These are phyloP conservation scores for Globisporangium nagaii DNA, from an alignment of 352 stramenopile species.

Conservation along the genomic window DNA sequence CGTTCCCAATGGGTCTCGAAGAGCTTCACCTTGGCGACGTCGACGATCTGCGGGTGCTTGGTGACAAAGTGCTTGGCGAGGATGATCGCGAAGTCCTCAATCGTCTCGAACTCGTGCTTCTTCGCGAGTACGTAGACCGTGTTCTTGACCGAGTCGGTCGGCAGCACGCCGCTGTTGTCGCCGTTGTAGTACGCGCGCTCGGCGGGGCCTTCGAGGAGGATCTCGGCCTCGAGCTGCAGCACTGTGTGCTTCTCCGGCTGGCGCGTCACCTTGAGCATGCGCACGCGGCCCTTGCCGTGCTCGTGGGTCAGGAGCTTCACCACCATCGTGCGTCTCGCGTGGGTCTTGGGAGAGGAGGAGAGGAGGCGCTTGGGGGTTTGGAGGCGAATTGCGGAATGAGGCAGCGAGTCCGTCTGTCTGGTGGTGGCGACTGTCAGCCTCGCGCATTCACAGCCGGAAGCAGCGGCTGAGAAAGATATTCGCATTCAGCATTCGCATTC, in stretches of 20 bases:
- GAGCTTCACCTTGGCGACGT: constrained; percentile 69
- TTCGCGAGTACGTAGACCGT: constrained; percentile 87
- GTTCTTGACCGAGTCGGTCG: constrained; percentile 90
- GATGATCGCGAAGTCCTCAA: constrained; percentile 86
- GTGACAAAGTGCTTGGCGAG: constrained; percentile 85
- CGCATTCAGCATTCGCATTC: constrained; percentile 24
- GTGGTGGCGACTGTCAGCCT: no score
- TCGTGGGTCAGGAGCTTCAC: constrained; percentile 67
- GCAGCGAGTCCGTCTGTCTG: not conserved
- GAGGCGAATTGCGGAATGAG: constrained; percentile 26
- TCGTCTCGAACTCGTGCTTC: constrained; percentile 81
- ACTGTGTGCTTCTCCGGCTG: constrained; percentile 69
- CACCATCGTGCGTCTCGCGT: constrained; percentile 30
- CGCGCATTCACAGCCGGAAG: not conserved
- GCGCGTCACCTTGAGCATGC: constrained; percentile 83
- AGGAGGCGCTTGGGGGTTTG: constrained; percentile 12
- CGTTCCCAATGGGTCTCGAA: constrained; percentile 76
- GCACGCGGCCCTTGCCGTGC: constrained; percentile 86
- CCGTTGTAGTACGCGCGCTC: constrained; percentile 76
- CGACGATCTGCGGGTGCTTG: constrained; percentile 70
- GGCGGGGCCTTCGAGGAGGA: constrained; percentile 77
- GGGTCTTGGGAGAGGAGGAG: not conserved
- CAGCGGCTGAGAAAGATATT: constrained; percentile 13
- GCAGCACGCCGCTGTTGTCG: constrained; percentile 81
- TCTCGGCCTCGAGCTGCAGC: constrained; percentile 76